phyloP scores from a whole-genome alignment of 495 filamentous ascomycete genomes.

The Aspergillus cavernicola region DNA sequence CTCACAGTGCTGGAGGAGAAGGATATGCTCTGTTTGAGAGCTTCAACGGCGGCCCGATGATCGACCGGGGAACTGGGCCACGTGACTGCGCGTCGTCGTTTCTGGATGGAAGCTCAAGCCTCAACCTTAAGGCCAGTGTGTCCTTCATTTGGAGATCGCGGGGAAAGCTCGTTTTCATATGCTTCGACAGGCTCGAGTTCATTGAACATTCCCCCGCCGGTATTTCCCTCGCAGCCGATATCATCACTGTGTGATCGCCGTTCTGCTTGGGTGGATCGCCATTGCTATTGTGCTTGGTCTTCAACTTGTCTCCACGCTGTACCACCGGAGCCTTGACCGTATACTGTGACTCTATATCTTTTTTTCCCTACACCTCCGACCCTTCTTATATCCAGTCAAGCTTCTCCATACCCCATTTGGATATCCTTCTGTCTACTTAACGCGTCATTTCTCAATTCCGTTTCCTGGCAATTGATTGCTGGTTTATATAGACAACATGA shows the following conservation, averaged over 20 bases:
- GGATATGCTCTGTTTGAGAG: background rate
- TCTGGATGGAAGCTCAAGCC: no score
- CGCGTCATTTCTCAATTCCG: background rate
- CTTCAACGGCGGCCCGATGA: background rate
- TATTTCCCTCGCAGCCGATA: constrained; percentile 42
- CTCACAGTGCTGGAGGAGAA: background rate
- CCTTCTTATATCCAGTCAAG: background rate
- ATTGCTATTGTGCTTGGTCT: constrained; percentile 2
- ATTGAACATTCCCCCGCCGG: constrained; percentile 44
- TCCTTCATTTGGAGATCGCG: constrained; percentile 20
- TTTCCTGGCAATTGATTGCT: no score
- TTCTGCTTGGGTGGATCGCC: constrained; percentile 49
- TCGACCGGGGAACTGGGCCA: constrained; percentile 14
- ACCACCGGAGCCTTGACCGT: constrained; percentile 31
- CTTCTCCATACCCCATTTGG: background rate
- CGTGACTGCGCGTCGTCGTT: constrained; percentile 12
- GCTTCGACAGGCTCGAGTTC: constrained; percentile 41
- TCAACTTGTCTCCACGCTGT: constrained; percentile 35
- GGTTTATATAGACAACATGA: constrained; percentile 40
- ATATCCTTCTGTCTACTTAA: background rate
- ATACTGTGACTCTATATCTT: background rate
- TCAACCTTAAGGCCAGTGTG: constrained; percentile 28
- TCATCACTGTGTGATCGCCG: constrained; percentile 45
- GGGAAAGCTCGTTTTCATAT: background rate
- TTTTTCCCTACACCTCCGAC: background rate